Base-by-base conservation (phyloP, 495 filamentous ascomycete genomes). In the Penicillium lividum region DNA sequence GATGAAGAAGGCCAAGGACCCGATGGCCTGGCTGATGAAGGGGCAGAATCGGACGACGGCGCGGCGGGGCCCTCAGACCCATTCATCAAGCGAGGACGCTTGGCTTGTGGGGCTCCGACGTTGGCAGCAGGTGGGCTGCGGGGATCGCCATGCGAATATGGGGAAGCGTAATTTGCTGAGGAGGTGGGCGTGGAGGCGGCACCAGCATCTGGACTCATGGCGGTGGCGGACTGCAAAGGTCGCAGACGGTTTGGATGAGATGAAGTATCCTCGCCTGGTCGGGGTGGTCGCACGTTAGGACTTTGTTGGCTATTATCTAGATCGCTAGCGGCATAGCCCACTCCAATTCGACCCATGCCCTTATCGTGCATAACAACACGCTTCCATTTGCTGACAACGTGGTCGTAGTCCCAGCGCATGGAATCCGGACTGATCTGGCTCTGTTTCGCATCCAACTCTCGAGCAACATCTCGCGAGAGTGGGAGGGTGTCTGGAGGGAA, bases 401-500 rank as follows among this genome's bases (percentile, higher is more conserved):
- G 75, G 47, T 86, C 82, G 58, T 82, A 85, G 56, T 84, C 82
- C 79, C 81, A 86, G 31, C 77, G 70, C 0, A 73, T 53, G 4
- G 76, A 73, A 31, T 69, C 60, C 1, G 75, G 65, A 33, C 68
- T 71, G 48, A 73, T 71, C 22, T 68, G 67, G 51, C 74, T 73
- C 16, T 74, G 67, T 31, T 73, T 63, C 9, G 65, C 55, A 57
- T 76, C 74, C 5, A 79, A 57, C 46, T 81, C 78, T 25, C 72
- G 68, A 13, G 75, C 66, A 10, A 80, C 69, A 15, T 80, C 77
- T 0, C 77, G 66, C 15, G 81, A 70, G 1, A 94, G 58, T 4
- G 84, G 84, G 4, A 92, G 70, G 1, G 80, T 88, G 30, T 83
- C 74, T 0, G 89, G 85, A 0, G 84, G 82, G 33, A 82, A 76